phyloP scores from a whole-genome alignment of 2,329 filamentous ascomycete species.

The Bisporella sp. region DNA sequence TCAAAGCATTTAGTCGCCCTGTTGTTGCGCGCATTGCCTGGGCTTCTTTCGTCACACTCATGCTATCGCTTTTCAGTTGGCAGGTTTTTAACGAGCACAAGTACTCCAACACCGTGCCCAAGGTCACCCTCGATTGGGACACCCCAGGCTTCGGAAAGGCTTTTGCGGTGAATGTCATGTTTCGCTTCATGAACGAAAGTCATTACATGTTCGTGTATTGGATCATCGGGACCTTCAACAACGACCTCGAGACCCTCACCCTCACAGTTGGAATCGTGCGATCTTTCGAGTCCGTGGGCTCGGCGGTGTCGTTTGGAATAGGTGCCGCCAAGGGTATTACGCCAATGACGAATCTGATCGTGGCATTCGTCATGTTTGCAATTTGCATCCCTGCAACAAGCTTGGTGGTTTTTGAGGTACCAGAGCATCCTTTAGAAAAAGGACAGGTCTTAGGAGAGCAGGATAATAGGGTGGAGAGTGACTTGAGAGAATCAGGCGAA shows the following conservation, averaged over 20 bases:
- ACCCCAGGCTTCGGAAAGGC: constrained; percentile 35
- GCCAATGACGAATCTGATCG: constrained; percentile 41
- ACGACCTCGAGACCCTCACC: constrained; percentile 44
- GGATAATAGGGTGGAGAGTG: too few species aligned
- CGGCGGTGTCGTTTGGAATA: constrained; percentile 39
- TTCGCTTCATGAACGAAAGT: constrained; percentile 6
- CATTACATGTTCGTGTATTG: neutral
- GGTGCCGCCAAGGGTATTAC: constrained; percentile 35
- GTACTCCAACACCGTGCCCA: constrained; percentile 34
- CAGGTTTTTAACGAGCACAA: constrained; percentile 39
- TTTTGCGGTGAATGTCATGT: constrained; percentile 34
- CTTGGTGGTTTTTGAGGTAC: constrained; percentile 8
- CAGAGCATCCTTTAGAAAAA: constrained; percentile 8
- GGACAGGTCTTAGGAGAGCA: too few species aligned
- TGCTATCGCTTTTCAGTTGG: constrained; percentile 39
- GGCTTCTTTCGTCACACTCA: constrained; percentile 48
- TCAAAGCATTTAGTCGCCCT: constrained; percentile 22
- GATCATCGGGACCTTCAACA: constrained; percentile 33
- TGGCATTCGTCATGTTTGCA: constrained; percentile 41
- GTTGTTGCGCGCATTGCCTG: constrained; percentile 39
- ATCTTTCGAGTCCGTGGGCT: constrained; percentile 42
- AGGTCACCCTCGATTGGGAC: constrained; percentile 34
- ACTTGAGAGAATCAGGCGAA: too few species aligned
- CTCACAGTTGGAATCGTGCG: constrained; percentile 40
- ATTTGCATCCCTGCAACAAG: constrained; percentile 19